Evolutionary conservation across 139 green algal genomes (phyloP), one percentile per base, ranked within the genome.

Genomic region (Dunaliella primolecta): DNA sequence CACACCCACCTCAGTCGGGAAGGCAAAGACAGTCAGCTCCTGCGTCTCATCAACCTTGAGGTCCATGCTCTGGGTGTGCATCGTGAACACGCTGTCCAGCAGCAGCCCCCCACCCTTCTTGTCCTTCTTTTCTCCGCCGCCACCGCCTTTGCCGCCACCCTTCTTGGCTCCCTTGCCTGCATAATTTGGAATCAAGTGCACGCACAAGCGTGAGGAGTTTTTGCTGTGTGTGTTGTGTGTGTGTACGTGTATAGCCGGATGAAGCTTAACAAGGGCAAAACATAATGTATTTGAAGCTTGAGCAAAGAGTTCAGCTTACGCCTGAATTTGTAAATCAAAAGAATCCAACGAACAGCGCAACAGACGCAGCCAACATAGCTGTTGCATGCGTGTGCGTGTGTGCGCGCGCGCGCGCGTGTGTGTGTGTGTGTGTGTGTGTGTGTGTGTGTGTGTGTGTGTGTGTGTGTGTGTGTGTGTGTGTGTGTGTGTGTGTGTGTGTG

Each of bases 1-100:
- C n/a, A n/a, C n/a, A 36, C 80, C 34, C 0, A 88, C 75, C 82
- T 85, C 25, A 7, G 27, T 24, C 2, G 94, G 93, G 88, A 93
- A 95, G n/a, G 89, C 94, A 81, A 87, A 93, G 34, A 97, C 84
- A 11, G 55, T 81, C 21, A 97, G 84, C 46, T 95, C 92, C 83
- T 81, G 81, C 1, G 75, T 84, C 37, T 89, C 89, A 78, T 87
- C 90, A 7, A 93, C 82, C 56, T 88, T 89, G 56, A 97, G 87
- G 71, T 92, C 85, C 85, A 96, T 87, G 1, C 38, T 84, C 3
- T 34, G 29, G 0, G 91, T 91, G 21, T 89, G 29, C 55, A 95
- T 46, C 78, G 83, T 27, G 75, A 96, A 88, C 76, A 90, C 89
- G 23, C 34, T 71, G 27, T 89, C 85, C 64, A 88, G 84, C 75